Base-by-base conservation (phyloP, 768 basidiomycete genomes). In the Tricholoma matsutake region DNA sequence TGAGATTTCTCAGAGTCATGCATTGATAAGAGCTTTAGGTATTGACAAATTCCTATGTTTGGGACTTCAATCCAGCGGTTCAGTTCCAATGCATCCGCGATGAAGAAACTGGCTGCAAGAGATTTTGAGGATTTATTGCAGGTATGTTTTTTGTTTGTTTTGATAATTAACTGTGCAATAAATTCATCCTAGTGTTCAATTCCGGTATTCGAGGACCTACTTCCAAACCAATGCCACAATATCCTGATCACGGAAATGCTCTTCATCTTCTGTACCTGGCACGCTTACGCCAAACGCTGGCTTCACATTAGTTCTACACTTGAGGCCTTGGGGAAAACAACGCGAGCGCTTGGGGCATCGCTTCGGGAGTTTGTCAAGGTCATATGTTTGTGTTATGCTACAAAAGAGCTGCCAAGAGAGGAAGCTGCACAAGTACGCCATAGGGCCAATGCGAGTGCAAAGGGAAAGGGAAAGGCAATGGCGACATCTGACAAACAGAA, bases 61-160 rank as follows among this genome's bases (percentile, higher is more conserved):
- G 75, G 78, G 0, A 22, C 34, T 6, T 63, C 65, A 0, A 75
- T 75, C 3, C 57, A 67, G 0, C 32, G 56, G 10, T 74, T 75
- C 54, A 51, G 61, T n/a, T 34, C 41, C 0, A 70, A 70, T 43
- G 58, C 68, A 1, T 63, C 68, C 0, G 64, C 69, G 13, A 47
- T 71, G 57, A 62, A 64, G 47, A 64, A 72, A 11, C 51, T 66
- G 1, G 64, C 65, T 6, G 75, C 69, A 10, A 43, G 64, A 0
- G 65, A 76, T 45, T 76, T 66, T 25, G 68, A 72, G 37, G 72
- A 76, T 16, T 35, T 73, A 3, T 59, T 75, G 0, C 73, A 75
- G 67, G 73, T 65, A 35, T 20, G 56, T 43, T 11, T 32, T 7
- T 51, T 37, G 3, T 1, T 22, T 43, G 16, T 28, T 54, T 25